These are phyloP conservation scores for Neofusicoccum ribis DNA, from an alignment of 2,329 filamentous ascomycete species.

Conservation along the genomic window DNA sequence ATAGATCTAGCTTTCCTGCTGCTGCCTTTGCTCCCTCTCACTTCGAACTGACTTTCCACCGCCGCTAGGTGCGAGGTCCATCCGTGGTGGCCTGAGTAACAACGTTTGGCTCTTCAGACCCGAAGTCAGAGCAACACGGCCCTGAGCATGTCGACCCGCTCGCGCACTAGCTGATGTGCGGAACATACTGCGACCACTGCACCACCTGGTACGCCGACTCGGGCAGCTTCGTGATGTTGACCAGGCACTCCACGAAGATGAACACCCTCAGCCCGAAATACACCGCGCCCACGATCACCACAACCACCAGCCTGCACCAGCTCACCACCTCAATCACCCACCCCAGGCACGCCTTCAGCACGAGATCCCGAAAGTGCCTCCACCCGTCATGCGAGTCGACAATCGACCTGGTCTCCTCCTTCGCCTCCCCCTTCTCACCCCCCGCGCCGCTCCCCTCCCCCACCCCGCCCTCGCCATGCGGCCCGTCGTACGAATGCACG, in stretches of 20 bases:
- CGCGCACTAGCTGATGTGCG: background rate
- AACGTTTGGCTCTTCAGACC: too few relatives aligned
- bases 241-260: conserved; percentile 27
- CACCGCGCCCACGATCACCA: conserved; percentile 22
- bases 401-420: background rate
- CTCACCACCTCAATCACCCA: background rate
- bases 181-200: conserved; percentile 21
- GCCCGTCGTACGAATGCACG: background rate
- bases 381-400: background rate
- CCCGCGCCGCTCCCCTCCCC: background rate
- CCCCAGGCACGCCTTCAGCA: background rate
- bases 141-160: too few relatives aligned
- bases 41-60: too few relatives aligned
- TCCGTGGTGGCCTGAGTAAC: too few relatives aligned
- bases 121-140: too few relatives aligned
- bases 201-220: conserved; percentile 24
- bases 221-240: conserved; percentile 23
- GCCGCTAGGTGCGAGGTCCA: too few relatives aligned
- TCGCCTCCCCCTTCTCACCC: background rate
- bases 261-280: conserved; percentile 22
- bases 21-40: too few relatives aligned
- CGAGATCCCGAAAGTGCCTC: background rate
- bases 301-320: conserved; percentile 29
- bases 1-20: background rate
- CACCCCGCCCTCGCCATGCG: background rate